Evolutionary conservation across 306 rosid genomes (phyloP).

Genomic region (Medicago arabica): DNA sequence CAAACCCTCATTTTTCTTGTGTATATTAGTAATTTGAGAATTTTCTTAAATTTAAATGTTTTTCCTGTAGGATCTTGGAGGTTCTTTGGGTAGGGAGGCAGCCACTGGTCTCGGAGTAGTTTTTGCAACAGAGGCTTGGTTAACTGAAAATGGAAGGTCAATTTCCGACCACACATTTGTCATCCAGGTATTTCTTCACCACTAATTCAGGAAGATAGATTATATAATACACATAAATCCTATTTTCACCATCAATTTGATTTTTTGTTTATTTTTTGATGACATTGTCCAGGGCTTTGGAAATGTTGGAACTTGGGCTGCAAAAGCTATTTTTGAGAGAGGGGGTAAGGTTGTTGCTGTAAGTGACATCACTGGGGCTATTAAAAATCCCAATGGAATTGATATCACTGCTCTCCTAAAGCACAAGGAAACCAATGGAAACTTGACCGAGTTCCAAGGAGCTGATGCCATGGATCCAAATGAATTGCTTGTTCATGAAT

Average conservation of each 20-base stretch:
- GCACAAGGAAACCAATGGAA: constrained; percentile 47
- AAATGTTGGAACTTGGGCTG: constrained; percentile 82
- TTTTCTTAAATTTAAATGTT: constrained; percentile 9
- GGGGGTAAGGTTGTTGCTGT: constrained; percentile 75
- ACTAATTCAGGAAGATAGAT: constrained; percentile 1
- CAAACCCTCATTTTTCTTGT: constrained; percentile 1
- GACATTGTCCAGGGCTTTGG: constrained; percentile 63
- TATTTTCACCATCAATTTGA: constrained; percentile 12
- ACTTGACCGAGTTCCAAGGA: constrained; percentile 59
- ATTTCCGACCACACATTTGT: constrained; percentile 57
- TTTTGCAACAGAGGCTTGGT: constrained; percentile 71
- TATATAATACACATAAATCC: not conserved
- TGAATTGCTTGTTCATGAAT: constrained; percentile 69
- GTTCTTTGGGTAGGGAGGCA: constrained; percentile 78
- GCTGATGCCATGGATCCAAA: constrained; percentile 62
- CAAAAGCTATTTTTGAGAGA: constrained; percentile 63
- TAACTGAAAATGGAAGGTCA: constrained; percentile 67
- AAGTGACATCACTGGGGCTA: constrained; percentile 77
- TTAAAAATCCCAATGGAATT: constrained; percentile 63
- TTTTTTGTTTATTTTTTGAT: constrained; percentile 3
- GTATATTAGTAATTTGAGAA: constrained; percentile 4
- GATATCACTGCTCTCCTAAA: constrained; percentile 62
- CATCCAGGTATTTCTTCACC: constrained; percentile 59
- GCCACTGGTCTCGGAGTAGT: constrained; percentile 76
- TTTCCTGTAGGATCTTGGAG: constrained; percentile 69